phyloP scores from a whole-genome alignment of 2,329 filamentous ascomycete species.

The Periconia digitata region DNA sequence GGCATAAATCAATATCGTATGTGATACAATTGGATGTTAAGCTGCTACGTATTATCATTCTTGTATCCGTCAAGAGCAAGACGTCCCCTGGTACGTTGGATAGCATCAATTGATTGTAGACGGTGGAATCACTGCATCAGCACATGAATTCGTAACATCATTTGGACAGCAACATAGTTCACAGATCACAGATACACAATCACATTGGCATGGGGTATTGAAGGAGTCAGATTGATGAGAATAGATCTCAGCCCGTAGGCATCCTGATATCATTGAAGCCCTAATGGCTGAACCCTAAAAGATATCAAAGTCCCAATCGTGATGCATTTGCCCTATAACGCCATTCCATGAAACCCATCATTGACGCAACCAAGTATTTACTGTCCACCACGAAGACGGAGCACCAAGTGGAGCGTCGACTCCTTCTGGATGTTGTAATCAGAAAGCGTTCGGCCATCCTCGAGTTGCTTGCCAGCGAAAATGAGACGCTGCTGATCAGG shows the following conservation, averaged over 20 bases:
- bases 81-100: too few species aligned
- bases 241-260: constrained; percentile 33
- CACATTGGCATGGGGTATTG: neutral
- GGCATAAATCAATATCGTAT: too few species aligned
- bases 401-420: constrained; percentile 65
- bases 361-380: constrained; percentile 37
- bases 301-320: constrained; percentile 25
- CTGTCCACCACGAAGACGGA: constrained; percentile 60
- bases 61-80: too few species aligned
- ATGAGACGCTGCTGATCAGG: constrained; percentile 94
- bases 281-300: constrained; percentile 27
- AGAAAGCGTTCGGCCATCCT: constrained; percentile 85
- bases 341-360: constrained; percentile 28
- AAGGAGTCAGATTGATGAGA: constrained; percentile 15
- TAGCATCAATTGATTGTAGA: too few species aligned
- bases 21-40: too few species aligned
- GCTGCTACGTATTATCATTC: too few species aligned
- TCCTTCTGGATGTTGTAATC: constrained; percentile 96
- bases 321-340: constrained; percentile 31
- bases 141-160: too few species aligned
- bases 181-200: too few species aligned
- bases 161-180: too few species aligned
- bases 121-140: too few species aligned
- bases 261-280: constrained; percentile 31
- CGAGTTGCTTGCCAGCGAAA: constrained; percentile 90